Evolutionary conservation across 1,284 basidiomycete species (phyloP).

Genomic region (Ustilago sp.): DNA sequence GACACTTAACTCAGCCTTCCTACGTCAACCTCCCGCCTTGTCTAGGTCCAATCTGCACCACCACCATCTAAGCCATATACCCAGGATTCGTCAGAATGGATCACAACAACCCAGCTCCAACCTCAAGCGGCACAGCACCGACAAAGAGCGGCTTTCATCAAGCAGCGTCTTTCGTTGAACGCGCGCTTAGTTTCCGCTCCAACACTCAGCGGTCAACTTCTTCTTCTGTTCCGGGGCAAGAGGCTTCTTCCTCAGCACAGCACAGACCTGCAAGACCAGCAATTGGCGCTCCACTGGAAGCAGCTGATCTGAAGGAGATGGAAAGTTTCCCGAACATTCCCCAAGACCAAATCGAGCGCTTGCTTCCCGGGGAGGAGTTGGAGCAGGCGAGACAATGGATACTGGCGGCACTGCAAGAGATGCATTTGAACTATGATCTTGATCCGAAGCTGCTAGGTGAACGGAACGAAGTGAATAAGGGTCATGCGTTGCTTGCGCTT

Average conservation of each 20-base stretch:
- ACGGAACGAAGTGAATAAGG: constrained; percentile 43
- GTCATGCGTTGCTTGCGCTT: constrained; percentile 48
- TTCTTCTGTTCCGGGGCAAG: constrained; percentile 6
- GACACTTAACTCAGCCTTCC: background rate
- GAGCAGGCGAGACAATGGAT: constrained; percentile 30
- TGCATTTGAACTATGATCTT: constrained; percentile 60
- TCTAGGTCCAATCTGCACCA: background rate
- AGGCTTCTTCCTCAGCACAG: constrained; percentile 6
- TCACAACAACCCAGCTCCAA: background rate
- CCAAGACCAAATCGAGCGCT: constrained; percentile 29
- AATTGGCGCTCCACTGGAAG: constrained; percentile 19
- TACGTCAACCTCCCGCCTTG: background rate
- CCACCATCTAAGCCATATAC: background rate
- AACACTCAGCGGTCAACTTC: constrained; percentile 21
- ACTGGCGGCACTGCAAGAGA: constrained; percentile 53
- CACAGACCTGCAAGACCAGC: background rate
- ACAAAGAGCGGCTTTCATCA: constrained; percentile 46
- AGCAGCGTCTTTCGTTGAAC: constrained; percentile 47
- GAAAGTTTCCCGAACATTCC: constrained; percentile 35
- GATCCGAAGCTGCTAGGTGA: constrained; percentile 57
- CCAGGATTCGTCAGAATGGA: background rate
- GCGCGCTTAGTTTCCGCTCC: constrained; percentile 44
- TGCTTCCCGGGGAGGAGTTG: constrained; percentile 36
- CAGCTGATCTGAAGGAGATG: constrained; percentile 24
- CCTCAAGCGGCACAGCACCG: background rate